A percentile compares a stretch with the other conserved stretches of the same genome.
phyloP scores from a whole-genome alignment of 495 filamentous ascomycete species.

The Neurospora pannonica region DNA sequence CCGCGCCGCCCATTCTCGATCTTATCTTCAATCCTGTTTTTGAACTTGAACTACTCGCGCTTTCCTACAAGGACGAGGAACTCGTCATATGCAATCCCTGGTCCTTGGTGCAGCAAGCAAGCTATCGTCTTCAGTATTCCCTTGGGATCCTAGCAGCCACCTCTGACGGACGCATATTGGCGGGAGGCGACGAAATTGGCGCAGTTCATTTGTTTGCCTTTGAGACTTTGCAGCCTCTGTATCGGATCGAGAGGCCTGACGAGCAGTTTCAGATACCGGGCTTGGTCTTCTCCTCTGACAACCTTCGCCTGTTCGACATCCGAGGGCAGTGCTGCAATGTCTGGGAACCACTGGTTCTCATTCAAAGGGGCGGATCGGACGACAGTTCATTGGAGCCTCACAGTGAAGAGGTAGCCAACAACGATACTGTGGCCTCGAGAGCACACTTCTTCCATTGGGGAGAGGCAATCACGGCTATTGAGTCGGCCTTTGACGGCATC shows the following conservation, averaged over 20 bases:
- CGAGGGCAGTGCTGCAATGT: slow-evolving; percentile 2
- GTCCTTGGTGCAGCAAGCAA: background rate
- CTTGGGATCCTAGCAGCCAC: background rate
- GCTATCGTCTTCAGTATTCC: background rate
- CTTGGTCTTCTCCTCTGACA: slow-evolving; percentile 1
- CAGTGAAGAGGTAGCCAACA: slow-evolving; percentile 12
- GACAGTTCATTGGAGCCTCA: slow-evolving; percentile 5
- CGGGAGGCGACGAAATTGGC: background rate
- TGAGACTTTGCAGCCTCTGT: slow-evolving; percentile 1
- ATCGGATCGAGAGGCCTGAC: background rate
- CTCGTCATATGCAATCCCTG: slow-evolving; percentile 1
- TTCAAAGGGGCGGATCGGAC: slow-evolving; percentile 9
- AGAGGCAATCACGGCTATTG: slow-evolving; percentile 10
- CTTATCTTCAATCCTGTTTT: slow-evolving; percentile 3
- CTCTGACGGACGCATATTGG: slow-evolving; percentile 1
- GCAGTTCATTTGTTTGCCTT: slow-evolving; percentile 3
- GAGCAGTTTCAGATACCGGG: background rate
- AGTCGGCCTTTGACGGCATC: slow-evolving; percentile 5
- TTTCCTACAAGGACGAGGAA: slow-evolving; percentile 7
- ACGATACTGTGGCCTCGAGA: slow-evolving; percentile 3
- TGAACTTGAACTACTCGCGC: slow-evolving; percentile 2
- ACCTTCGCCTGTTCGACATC: slow-evolving; percentile 5
- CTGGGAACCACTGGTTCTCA: slow-evolving; percentile 4
- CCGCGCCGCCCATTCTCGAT: slow-evolving; percentile 8
- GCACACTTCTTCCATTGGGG: background rate